A percentile compares a stretch with the other conserved stretches of the same genome.
Evolutionary conservation across 148 eudicot genomes (phyloP).

Genomic region (Cornus suecica): DNA sequence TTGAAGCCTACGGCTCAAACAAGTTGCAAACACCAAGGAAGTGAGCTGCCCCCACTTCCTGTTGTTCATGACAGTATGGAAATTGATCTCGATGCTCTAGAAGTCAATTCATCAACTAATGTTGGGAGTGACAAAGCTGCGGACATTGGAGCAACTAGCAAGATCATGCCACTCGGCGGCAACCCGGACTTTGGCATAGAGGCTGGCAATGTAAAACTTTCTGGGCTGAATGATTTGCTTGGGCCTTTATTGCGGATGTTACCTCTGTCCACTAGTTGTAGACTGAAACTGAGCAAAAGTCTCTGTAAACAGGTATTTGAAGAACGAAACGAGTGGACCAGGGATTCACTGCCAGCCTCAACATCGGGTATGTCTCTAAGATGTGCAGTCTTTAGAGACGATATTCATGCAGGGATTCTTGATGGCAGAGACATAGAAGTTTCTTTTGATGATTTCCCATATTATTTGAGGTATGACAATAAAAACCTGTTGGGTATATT

Average conservation of each 20-base stretch:
- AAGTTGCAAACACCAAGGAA: slow-evolving; percentile 44
- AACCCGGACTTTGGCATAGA: slow-evolving; percentile 48
- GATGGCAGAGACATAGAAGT: slow-evolving; percentile 66
- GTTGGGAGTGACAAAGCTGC: slow-evolving; percentile 49
- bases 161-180: slow-evolving; percentile 47
- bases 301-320: slow-evolving; percentile 43
- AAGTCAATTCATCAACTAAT: slow-evolving; percentile 66
- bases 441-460: slow-evolving; percentile 83
- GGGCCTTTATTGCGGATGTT: slow-evolving; percentile 7
- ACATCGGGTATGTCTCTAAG: slow-evolving; percentile 55
- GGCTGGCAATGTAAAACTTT: slow-evolving; percentile 46
- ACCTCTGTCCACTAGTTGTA: slow-evolving; percentile 1
- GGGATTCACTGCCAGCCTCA: slow-evolving; percentile 53
- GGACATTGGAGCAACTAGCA: slow-evolving; percentile 49
- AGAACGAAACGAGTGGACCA: slow-evolving; percentile 52
- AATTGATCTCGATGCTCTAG: slow-evolving; percentile 63
- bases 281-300: slow-evolving; percentile 11
- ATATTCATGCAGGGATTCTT: slow-evolving; percentile 52
- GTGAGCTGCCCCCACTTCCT: slow-evolving; percentile 59
- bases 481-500: neutral
- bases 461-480: slow-evolving; percentile 66
- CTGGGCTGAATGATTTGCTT: slow-evolving; percentile 10
- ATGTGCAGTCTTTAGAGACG: slow-evolving; percentile 69
- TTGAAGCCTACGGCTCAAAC: slow-evolving; percentile 53
- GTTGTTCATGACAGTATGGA: slow-evolving; percentile 58